Evolutionary conservation across 345 rosid genomes (phyloP).

Genomic region (Tarenaya hassleriana): DNA sequence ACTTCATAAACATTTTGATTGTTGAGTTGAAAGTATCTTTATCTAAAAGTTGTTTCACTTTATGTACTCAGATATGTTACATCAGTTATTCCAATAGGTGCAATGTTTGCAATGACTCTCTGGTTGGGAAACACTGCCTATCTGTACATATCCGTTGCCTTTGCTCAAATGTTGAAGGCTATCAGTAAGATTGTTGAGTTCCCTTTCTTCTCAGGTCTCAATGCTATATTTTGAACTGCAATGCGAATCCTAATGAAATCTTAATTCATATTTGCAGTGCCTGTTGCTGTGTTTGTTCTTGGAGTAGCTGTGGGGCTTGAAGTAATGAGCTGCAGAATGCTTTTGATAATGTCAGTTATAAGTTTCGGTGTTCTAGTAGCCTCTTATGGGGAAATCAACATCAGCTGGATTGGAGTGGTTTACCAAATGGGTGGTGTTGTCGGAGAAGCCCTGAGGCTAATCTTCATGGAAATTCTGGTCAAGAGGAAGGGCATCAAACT

Average conservation of each 20-base stretch:
- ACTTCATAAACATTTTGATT: slow-evolving; percentile 24
- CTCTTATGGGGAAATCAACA: slow-evolving; percentile 85
- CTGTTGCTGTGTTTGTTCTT: slow-evolving; percentile 89
- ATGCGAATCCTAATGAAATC: slow-evolving; percentile 4
- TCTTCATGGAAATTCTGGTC: slow-evolving; percentile 92
- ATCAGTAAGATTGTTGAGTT: slow-evolving; percentile 50
- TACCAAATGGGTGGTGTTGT: slow-evolving; percentile 99
- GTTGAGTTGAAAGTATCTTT: slow-evolving; percentile 20
- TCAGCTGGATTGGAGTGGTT: slow-evolving; percentile 93
- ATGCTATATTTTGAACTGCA: background rate
- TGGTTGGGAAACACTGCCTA: slow-evolving; percentile 99
- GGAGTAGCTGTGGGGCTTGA: slow-evolving; percentile 97
- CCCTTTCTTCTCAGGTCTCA: background rate
- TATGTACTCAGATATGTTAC: slow-evolving; percentile 55
- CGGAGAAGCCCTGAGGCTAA: slow-evolving; percentile 84
- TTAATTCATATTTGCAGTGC: slow-evolving; percentile 68
- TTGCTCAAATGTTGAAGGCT: slow-evolving; percentile 98
- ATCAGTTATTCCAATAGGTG: slow-evolving; percentile 92
- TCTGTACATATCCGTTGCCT: slow-evolving; percentile 89
- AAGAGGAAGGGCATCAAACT: slow-evolving; percentile 90
- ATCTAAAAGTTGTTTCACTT: slow-evolving; percentile 1
- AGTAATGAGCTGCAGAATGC: slow-evolving; percentile 90
- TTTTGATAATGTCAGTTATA: slow-evolving; percentile 87
- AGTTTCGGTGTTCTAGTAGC: slow-evolving; percentile 96
- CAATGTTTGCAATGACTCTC: slow-evolving; percentile 96